These are phyloP conservation scores for Calonectria hawksworthii DNA, from an alignment of 2,329 filamentous ascomycete species.

Conservation along the genomic window DNA sequence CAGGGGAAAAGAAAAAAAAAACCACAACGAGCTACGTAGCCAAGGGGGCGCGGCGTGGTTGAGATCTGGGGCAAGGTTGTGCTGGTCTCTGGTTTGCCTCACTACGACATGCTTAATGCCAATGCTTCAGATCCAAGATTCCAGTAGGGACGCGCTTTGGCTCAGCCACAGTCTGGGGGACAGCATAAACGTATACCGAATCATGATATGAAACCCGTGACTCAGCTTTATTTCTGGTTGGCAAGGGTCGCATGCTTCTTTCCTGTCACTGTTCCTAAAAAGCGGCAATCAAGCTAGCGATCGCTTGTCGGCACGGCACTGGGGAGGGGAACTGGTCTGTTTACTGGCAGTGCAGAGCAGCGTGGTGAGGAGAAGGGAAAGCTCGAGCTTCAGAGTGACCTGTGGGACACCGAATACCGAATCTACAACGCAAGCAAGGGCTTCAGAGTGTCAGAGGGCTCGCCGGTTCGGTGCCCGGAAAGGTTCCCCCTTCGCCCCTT, in stretches of 20 bases:
- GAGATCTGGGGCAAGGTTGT: constrained; percentile 13
- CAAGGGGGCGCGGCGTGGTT: not conserved
- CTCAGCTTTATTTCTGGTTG: constrained; percentile 18
- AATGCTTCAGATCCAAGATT: constrained; percentile 1
- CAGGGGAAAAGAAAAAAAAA: constrained; percentile 14
- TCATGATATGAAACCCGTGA: constrained; percentile 12
- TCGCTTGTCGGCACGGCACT: constrained; percentile 24
- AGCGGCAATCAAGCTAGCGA: constrained; percentile 25
- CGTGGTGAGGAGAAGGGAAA: not conserved
- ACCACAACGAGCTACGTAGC: not conserved
- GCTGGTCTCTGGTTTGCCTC: not conserved
- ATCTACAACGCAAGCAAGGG: constrained; percentile 8
- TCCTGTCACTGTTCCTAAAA: constrained; percentile 1
- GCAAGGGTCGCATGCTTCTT: not conserved
- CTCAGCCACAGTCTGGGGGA: constrained; percentile 10
- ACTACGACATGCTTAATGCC: not conserved
- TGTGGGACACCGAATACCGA: constrained; percentile 26
- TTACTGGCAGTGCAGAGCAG: not conserved
- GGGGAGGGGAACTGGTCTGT: not conserved
- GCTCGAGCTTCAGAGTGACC: constrained; percentile 26
- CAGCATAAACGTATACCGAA: constrained; percentile 10
- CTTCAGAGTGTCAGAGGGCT: not conserved
- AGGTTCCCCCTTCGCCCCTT: constrained; percentile 30
- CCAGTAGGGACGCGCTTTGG: not conserved
- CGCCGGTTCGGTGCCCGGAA: constrained; percentile 32